A percentile compares a stretch with the other conserved stretches of the same genome.
Evolutionary conservation across 495 filamentous ascomycete species (phyloP).

Genomic region (Pyronema omphalodes): DNA sequence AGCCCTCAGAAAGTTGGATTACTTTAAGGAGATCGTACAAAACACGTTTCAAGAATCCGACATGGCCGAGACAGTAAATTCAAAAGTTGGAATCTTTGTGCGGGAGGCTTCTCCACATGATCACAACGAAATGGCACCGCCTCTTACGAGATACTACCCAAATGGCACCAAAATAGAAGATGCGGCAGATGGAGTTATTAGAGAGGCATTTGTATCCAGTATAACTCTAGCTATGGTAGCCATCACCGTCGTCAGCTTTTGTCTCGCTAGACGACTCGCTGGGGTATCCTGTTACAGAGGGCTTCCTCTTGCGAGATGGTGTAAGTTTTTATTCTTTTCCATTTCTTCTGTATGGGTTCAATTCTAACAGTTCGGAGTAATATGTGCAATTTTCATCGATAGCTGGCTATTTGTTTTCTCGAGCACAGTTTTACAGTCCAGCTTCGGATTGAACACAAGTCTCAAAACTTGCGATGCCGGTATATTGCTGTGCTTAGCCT

Average conservation of each 20-base stretch:
- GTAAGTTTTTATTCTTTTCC: conserved; percentile 9
- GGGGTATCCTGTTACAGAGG: conserved; percentile 6
- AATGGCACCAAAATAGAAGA: no score
- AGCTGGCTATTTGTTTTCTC: conserved; percentile 24
- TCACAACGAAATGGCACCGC: no score
- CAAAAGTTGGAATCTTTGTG: no score
- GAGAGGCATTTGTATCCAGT: conserved; percentile 14
- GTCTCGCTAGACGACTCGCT: conserved; percentile 16
- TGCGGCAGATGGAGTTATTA: not conserved
- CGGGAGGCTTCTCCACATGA: no score
- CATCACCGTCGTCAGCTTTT: conserved; percentile 23
- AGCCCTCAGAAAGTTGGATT: no score
- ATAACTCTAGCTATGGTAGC: conserved; percentile 23
- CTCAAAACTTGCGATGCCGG: conserved; percentile 18
- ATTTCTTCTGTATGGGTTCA: not conserved
- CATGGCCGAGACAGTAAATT: no score
- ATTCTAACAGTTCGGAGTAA: conserved; percentile 9
- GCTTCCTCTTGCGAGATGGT: conserved; percentile 22
- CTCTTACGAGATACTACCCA: no score
- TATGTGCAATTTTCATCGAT: conserved; percentile 19
- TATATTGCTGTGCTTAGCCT: conserved; percentile 22
- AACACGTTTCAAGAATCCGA: no score
- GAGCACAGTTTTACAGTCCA: conserved; percentile 22
- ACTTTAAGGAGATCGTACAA: no score
- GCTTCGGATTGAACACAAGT: conserved; percentile 21